Conservation (phyloP, 1,284 basidiomycete genomes). For the Cryptococcus sp. region DNA sequence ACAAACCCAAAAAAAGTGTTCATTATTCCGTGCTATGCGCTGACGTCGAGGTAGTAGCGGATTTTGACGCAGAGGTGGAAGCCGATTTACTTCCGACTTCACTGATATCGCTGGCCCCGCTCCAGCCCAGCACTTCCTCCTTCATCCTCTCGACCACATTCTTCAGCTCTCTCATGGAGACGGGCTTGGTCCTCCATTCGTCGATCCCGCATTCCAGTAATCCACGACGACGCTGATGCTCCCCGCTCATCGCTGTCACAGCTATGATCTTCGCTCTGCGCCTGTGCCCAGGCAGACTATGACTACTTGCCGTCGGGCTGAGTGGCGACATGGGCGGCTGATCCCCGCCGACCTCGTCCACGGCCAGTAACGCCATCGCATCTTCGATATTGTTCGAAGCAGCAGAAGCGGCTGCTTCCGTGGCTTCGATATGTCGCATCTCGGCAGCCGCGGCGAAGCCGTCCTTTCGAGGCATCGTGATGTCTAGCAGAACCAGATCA, state of each 20-base stretch:
- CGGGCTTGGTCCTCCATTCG: conserved; percentile 46
- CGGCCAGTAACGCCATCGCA: conserved; percentile 3
- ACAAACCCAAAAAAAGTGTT: too few relatives aligned
- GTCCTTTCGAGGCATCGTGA: conserved; percentile 53
- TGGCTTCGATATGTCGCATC: conserved; percentile 41
- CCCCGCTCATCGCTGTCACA: conserved; percentile 49
- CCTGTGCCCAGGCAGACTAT: background rate
- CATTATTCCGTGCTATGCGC: too few relatives aligned
- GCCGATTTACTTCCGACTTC: background rate
- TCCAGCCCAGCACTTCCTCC: conserved; percentile 10
- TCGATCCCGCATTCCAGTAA: conserved; percentile 49
- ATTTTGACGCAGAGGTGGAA: too few relatives aligned
- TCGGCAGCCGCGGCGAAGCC: conserved; percentile 46
- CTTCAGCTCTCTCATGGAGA: conserved; percentile 25
- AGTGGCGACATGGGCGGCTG: conserved; percentile 7
- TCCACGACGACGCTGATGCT: conserved; percentile 44
- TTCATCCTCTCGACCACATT: conserved; percentile 20
- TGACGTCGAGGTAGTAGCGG: too few relatives aligned
- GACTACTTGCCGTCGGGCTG: background rate
- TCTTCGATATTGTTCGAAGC: background rate
- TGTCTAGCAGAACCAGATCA: conserved; percentile 46
- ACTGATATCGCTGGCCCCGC: background rate
- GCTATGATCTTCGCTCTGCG: conserved; percentile 46
- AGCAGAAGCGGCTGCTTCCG: background rate
- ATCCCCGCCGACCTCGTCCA: background rate